These are phyloP conservation scores for Turnera subulata DNA, from an alignment of 345 rosid genomes.

Conservation along the genomic window DNA sequence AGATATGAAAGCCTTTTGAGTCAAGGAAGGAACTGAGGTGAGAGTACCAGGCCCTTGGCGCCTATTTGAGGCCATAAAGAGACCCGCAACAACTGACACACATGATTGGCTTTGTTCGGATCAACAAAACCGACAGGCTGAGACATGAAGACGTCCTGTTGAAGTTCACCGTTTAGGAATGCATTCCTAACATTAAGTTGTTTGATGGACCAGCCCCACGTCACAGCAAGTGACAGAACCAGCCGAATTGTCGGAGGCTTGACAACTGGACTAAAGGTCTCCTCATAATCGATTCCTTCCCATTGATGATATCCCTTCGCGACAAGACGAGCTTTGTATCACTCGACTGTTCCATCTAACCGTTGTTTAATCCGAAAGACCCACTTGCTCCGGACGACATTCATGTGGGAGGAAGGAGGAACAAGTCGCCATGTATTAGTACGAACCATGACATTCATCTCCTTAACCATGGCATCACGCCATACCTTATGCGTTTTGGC, in stretches of 20 bases:
- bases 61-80: neutral
- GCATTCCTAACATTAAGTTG: neutral
- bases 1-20: neutral
- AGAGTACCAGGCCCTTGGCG: neutral
- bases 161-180: neutral
- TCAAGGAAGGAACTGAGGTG: no score
- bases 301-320: neutral
- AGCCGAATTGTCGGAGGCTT: neutral
- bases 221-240: neutral
- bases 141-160: no score
- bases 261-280: neutral
- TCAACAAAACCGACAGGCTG: neutral
- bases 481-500: no score
- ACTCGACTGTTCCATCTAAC: no score
- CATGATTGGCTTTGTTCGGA: neutral
- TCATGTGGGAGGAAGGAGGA: no score
- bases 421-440: no score
- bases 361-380: no score
- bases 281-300: neutral
- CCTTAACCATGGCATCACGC: no score
- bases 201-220: no score
- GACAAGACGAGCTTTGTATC: neutral
- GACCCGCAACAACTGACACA: neutral
- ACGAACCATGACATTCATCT: no score
- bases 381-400: no score